phyloP scores from a whole-genome alignment of 768 basidiomycete species.

The Panaeolus papilionaceus region DNA sequence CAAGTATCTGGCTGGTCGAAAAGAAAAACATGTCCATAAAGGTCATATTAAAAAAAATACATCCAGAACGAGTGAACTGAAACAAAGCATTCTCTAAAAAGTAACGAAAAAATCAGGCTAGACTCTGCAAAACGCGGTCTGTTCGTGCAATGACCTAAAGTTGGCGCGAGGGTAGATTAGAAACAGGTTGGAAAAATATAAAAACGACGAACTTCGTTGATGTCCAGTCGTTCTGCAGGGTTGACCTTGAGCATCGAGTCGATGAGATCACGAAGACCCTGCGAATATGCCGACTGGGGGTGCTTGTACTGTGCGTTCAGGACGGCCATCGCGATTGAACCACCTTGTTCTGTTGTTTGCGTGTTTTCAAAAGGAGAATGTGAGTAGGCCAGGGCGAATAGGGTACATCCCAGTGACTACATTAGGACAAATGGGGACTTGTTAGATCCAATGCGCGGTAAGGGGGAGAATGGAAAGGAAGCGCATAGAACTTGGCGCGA shows the following conservation, averaged over 20 bases:
- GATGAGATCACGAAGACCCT: conserved; percentile 82
- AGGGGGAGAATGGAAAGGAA: neutral
- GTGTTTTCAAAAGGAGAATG: conserved; percentile 96
- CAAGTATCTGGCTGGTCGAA: neutral
- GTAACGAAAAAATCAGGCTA: conserved; percentile 42
- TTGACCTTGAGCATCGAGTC: conserved; percentile 86
- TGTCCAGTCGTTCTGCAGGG: conserved; percentile 83
- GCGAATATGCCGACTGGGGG: conserved; percentile 84
- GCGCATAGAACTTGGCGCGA: neutral
- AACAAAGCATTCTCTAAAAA: neutral
- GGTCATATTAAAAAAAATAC: neutral
- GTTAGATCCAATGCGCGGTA: conserved; percentile 12
- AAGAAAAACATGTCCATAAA: neutral
- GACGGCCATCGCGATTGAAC: conserved; percentile 98
- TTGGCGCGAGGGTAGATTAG: conserved; percentile 14
- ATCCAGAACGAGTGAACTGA: conserved; percentile 15
- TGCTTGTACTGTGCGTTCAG: conserved; percentile 93
- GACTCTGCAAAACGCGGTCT: conserved; percentile 64
- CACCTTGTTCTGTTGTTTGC: conserved; percentile 92
- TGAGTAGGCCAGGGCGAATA: conserved; percentile 93
- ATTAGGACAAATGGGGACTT: neutral
- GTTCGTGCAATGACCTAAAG: conserved; percentile 70
- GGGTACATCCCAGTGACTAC: conserved; percentile 93
- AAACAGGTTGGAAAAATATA: neutral
- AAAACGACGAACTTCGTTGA: conserved; percentile 67